Base-by-base conservation (phyloP, 768 basidiomycete genomes). In the Lepiota venenata region DNA sequence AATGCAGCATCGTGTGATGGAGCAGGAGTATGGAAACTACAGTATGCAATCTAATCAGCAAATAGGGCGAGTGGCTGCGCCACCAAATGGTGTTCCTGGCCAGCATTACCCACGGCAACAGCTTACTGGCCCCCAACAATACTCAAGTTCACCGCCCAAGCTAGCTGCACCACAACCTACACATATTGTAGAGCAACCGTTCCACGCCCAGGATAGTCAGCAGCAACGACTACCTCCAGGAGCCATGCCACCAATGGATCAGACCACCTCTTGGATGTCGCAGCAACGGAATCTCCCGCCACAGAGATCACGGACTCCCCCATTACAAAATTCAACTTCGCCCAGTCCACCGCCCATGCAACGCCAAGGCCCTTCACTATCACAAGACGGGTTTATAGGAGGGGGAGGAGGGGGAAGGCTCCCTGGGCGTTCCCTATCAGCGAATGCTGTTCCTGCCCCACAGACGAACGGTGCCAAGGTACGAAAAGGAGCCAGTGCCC, bases 1-100 rank as follows among this genome's bases (percentile, higher is more conserved):
- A 63, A 87, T 91, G 82, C 95, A 98, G 66, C 89, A 93, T 67
- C 84, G 88, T 20, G 90, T 87, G 47, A 93, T 98, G 80, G 91
- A 94, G 67, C 88, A 94, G 62, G 92, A 96, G 65, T 90, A 91
- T 58, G 76, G 77, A 46, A 76, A 73, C 50, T 78, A 75, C 60
- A 70, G 66, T 50, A 69, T 69, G 22, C 72, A 69, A 46, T 58
- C 59, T 1, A 71, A 74, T 54, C 69, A 69, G 18, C 69, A 55
- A 51, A 50, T 56, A 38, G 53, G 53, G 35, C 43, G 53, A 20
- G n/a, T 38, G 39, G 38, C 41, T 21, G 21, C 25, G 7, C 27
- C 46, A 15, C 15, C 47, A 32, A 67, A 66, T 46, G 57, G 54
- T 40, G 55, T 55, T 4, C 51, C 56, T 47, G 64, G 64, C 11